These are phyloP conservation scores for Oxytropis ochrocephala DNA, from an alignment of 306 rosid species.

Conservation along the genomic window DNA sequence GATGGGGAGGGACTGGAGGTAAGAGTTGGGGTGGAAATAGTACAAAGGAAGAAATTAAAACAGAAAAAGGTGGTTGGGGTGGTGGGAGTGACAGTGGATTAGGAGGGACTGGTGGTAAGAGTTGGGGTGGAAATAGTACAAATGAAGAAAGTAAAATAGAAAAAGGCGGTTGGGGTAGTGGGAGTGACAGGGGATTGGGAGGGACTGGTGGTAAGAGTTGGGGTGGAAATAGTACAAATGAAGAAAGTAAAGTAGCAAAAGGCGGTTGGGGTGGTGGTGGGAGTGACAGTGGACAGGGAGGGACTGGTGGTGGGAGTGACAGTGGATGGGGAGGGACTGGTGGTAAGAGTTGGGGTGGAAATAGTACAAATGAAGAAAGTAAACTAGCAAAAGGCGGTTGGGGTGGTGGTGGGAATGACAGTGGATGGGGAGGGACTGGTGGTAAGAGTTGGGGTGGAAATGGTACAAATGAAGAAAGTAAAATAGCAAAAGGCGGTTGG, in stretches of 20 bases:
- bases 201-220: constrained; percentile 2
- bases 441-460: too few relatives aligned
- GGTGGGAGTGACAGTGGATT: neutral
- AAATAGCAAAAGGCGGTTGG: too few relatives aligned
- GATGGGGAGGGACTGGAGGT: neutral
- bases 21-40: constrained; percentile 10
- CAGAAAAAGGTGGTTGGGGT: neutral
- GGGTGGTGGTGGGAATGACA: too few relatives aligned
- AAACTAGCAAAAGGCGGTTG: too few relatives aligned
- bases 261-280: neutral
- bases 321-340: too few relatives aligned
- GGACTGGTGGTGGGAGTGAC: too few relatives aligned
- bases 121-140: constrained; percentile 6
- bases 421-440: too few relatives aligned
- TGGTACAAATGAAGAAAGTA: too few relatives aligned
- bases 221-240: neutral
- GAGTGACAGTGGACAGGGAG: constrained; percentile 8
- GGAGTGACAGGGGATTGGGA: neutral
- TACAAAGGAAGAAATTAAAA: neutral
- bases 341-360: too few relatives aligned
- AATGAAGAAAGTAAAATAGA: neutral
- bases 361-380: too few relatives aligned
- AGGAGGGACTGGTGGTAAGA: neutral
- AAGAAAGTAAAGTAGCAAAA: neutral
- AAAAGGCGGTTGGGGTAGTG: neutral